A percentile compares a stretch with the other conserved stretches of the same genome.
These are phyloP conservation scores for Pseudophaeomoniella oleicola DNA, from an alignment of 2,329 filamentous ascomycete genomes.

Conservation along the genomic window DNA sequence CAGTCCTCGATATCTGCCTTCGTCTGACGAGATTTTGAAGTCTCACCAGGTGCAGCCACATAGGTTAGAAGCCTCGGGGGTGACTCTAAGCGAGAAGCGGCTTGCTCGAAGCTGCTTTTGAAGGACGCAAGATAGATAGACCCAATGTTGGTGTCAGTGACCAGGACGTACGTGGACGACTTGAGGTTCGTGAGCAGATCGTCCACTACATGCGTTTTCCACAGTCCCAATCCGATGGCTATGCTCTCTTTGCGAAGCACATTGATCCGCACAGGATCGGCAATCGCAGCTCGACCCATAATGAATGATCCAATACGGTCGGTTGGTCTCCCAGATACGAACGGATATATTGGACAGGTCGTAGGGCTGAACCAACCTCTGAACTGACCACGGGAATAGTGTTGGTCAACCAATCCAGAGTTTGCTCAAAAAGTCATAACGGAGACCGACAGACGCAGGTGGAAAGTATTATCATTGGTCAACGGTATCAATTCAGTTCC, in stretches of 20 bases:
- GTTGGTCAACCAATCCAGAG: too few species aligned
- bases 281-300: constrained; percentile 13
- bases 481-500: too few species aligned
- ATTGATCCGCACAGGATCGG: constrained; percentile 47
- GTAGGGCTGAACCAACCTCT: too few species aligned
- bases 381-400: too few species aligned
- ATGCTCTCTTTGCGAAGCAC: constrained; percentile 87
- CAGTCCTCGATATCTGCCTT: constrained; percentile 96
- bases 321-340: too few species aligned
- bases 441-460: too few species aligned
- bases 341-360: too few species aligned
- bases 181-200: constrained; percentile 65
- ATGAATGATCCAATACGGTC: too few species aligned
- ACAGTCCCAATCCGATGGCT: constrained; percentile 80
- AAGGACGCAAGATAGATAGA: constrained; percentile 71
- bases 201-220: constrained; percentile 64
- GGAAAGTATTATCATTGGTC: too few species aligned
- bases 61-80: constrained; percentile 63
- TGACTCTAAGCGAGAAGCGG: constrained; percentile 12
- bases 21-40: constrained; percentile 81
- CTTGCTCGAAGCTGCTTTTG: constrained; percentile 46
- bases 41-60: constrained; percentile 78
- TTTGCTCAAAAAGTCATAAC: too few species aligned
- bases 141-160: constrained; percentile 88
- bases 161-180: constrained; percentile 87